Percentiles rank a stretch among this genome's conserved stretches.
These are phyloP conservation scores for Periglandula ipomoeae DNA, from an alignment of 2,329 filamentous ascomycete genomes.

Conservation along the genomic window DNA sequence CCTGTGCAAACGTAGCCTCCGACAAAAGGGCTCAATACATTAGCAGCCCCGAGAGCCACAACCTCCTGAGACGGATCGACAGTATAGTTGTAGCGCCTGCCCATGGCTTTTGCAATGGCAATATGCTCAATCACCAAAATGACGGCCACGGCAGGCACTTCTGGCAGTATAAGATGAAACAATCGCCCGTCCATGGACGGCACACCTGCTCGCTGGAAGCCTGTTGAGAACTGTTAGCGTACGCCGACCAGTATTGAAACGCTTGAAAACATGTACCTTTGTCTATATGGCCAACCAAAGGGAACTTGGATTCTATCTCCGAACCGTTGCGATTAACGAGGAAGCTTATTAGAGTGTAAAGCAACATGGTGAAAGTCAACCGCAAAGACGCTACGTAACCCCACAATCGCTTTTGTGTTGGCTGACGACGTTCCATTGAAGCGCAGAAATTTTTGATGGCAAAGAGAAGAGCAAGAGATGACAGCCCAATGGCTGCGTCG, in stretches of 20 bases:
- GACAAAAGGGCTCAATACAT: slow-evolving; percentile 66
- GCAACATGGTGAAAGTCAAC: slow-evolving; percentile 64
- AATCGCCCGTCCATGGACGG: slow-evolving; percentile 48
- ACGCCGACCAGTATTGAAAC: background rate
- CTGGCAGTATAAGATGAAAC: slow-evolving; percentile 45
- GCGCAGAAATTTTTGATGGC: slow-evolving; percentile 52
- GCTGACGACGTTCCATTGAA: slow-evolving; percentile 50
- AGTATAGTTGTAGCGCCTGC: slow-evolving; percentile 68
- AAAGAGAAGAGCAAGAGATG: slow-evolving; percentile 58
- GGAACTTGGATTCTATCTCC: slow-evolving; percentile 42
- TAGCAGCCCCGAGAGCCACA: slow-evolving; percentile 67
- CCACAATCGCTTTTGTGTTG: slow-evolving; percentile 52
- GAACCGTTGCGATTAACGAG: slow-evolving; percentile 49
- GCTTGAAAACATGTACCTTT: slow-evolving; percentile 32
- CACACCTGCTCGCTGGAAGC: slow-evolving; percentile 55
- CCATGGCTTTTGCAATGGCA: slow-evolving; percentile 76
- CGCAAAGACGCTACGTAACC: slow-evolving; percentile 68
- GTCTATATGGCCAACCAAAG: slow-evolving; percentile 57
- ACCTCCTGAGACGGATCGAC: slow-evolving; percentile 74
- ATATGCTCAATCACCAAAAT: slow-evolving; percentile 77
- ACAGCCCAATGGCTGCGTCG: slow-evolving; percentile 65
- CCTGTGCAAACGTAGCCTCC: slow-evolving; percentile 41
- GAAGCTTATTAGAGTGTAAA: slow-evolving; percentile 67
- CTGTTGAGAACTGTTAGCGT: slow-evolving; percentile 20
- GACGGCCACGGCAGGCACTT: slow-evolving; percentile 65